These are phyloP conservation scores for Luvunga scandens DNA, from an alignment of 345 rosid species.

Conservation along the genomic window DNA sequence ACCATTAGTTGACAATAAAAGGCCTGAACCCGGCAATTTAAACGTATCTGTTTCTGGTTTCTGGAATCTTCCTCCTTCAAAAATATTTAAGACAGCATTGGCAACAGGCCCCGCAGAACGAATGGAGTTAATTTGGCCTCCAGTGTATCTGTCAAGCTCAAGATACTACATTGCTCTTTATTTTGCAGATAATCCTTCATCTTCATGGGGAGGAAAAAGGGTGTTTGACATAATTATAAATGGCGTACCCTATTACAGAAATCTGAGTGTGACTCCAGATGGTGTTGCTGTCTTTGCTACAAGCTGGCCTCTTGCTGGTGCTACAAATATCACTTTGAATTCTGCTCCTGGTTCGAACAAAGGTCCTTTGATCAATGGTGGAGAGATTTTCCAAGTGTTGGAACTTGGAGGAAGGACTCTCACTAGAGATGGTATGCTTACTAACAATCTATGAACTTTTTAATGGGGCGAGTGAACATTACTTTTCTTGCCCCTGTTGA, in stretches of 20 bases:
- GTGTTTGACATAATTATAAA: conserved; percentile 54
- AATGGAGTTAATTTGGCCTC: conserved; percentile 75
- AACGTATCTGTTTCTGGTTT: conserved; percentile 64
- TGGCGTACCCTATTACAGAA: conserved; percentile 52
- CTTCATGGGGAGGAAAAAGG: conserved; percentile 36
- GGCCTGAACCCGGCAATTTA: conserved; percentile 39
- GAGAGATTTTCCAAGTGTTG: conserved; percentile 65
- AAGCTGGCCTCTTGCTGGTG: conserved; percentile 73
- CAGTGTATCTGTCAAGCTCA: conserved; percentile 34
- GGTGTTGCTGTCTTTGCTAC: conserved; percentile 61
- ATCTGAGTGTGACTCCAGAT: conserved; percentile 52
- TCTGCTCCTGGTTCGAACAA: conserved; percentile 52
- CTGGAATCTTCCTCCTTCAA: conserved; percentile 87
- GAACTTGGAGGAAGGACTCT: conserved; percentile 61
- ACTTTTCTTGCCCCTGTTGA: neutral
- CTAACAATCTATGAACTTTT: neutral
- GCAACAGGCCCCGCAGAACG: conserved; percentile 32
- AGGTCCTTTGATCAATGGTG: conserved; percentile 73
- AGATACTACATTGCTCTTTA: conserved; percentile 72
- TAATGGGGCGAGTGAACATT: neutral
- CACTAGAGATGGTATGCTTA: conserved; percentile 73
- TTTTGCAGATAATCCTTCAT: conserved; percentile 61
- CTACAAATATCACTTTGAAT: conserved; percentile 48
- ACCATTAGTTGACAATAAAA: conserved; percentile 38
- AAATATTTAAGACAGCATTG: conserved; percentile 68